Evolutionary conservation across 495 filamentous ascomycete species (phyloP), one percentile per base, ranked within the genome.

Genomic region (Penicillium paradoxum): DNA sequence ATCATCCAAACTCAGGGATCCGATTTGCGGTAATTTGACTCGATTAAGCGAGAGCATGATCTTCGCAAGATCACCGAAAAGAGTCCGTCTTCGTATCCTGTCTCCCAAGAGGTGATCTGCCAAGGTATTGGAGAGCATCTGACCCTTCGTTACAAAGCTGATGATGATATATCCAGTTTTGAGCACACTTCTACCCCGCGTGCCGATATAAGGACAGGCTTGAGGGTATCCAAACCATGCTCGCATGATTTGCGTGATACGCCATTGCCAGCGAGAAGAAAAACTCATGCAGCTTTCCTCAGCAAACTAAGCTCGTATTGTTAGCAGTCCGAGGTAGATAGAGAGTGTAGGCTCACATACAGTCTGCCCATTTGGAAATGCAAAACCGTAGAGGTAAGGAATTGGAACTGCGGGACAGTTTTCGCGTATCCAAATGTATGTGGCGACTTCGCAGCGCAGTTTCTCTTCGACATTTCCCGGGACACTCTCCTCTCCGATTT

Each of bases 391-490:
- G 4, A 25, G 21, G 3, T 14, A 7, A 11, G 43, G 27, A 21
- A 45, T 33, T 6, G 43, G 27, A 6, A 34, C 21, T 7, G 0
- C 17, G 1, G 29, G 43, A 6, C 29, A 34, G 21, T 46, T 5
- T n/a, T 46, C 29, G n/a, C 6, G 44, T 46, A 46, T 46, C 25
- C 44, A 46, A 8, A 33, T 46, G 22, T 25, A 45, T 22, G 32
- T 42, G 25, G 19, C 40, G 42, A 37, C 43, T 58, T 72, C 72
- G 50, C 62, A 72, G 7, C 67, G 57, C 5, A 73, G 30, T 44
- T 73, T 75, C 46, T 73, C 71, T 45, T 75, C 68, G 5, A 56
- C 55, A 53, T 69, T 76, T 44, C 71, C 70, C 27, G 71, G 66
- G n/a, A n/a, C n/a, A n/a, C n/a, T n/a, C n/a, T n/a, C 44, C 54